Conservation (phyloP, 345 rosid species). For the Eutrema yunnanense region DNA sequence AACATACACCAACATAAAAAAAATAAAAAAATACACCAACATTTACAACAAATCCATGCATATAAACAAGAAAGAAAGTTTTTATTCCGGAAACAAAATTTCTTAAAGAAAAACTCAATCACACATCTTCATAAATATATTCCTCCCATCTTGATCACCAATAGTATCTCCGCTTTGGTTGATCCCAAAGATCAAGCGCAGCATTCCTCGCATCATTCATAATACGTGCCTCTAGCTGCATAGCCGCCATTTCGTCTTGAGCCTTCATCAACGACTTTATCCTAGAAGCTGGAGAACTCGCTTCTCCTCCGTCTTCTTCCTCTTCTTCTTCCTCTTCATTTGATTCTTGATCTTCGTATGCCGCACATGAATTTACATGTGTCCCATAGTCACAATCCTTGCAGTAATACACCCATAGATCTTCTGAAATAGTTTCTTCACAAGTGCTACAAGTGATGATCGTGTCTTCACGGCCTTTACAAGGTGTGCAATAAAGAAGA, state of each 20-base stretch:
- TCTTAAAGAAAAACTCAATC: background rate
- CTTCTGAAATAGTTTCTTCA: constrained; percentile 9
- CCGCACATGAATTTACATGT: constrained; percentile 17
- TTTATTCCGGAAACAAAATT: background rate
- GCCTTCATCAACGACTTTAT: constrained; percentile 17
- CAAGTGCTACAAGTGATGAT: no score
- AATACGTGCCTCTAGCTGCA: constrained; percentile 16
- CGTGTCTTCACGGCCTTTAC: no score
- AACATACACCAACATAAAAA: no score
- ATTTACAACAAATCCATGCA: no score
- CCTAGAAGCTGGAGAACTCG: background rate
- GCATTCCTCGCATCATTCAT: background rate
- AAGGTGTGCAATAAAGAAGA: no score
- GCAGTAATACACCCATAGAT: constrained; percentile 25
- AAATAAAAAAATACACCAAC: no score
- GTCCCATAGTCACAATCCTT: constrained; percentile 19
- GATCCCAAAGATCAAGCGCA: constrained; percentile 9
- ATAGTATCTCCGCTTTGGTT: constrained; percentile 12
- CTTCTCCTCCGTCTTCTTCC: no score
- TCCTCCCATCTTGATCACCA: background rate
- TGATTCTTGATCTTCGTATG: background rate
- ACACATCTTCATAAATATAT: background rate
- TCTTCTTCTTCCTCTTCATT: background rate
- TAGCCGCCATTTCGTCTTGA: constrained; percentile 3
- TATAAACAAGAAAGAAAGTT: no score